These are phyloP conservation scores for Chiua virens DNA, from an alignment of 768 basidiomycete genomes.

Conservation along the genomic window DNA sequence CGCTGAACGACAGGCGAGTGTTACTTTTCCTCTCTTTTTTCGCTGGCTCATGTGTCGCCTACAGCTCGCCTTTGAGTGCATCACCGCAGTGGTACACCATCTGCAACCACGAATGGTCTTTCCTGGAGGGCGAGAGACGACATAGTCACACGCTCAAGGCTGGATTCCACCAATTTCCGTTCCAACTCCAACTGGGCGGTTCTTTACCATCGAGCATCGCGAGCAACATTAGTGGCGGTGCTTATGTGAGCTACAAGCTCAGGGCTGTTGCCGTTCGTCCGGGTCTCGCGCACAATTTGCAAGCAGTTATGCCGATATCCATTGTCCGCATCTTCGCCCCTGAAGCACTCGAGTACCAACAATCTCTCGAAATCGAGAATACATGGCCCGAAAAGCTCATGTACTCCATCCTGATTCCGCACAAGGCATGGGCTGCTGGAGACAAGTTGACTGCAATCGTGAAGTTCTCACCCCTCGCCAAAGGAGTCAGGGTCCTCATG, in stretches of 20 bases:
- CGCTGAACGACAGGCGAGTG: constrained; percentile 58
- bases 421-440: constrained; percentile 94
- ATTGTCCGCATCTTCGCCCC: constrained; percentile 72
- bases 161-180: constrained; percentile 92
- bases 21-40: constrained; percentile 3
- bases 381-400: constrained; percentile 98
- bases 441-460: constrained; percentile 78
- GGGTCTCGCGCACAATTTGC: constrained; percentile 70
- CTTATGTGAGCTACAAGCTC: constrained; percentile 83
- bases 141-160: constrained; percentile 90
- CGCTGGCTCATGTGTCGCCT: background rate
- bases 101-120: constrained; percentile 88
- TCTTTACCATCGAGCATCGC: constrained; percentile 77
- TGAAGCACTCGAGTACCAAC: constrained; percentile 93
- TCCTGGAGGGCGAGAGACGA: constrained; percentile 79
- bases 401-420: constrained; percentile 91
- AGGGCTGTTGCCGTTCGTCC: constrained; percentile 81
- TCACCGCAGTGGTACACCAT: constrained; percentile 57
- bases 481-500: constrained; percentile 73
- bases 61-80: constrained; percentile 20
- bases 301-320: constrained; percentile 57
- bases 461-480: constrained; percentile 84
- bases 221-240: constrained; percentile 55
- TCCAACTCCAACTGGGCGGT: constrained; percentile 83
- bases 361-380: constrained; percentile 93